These are phyloP conservation scores for Zopfia rhizophila DNA, from an alignment of 2,329 filamentous ascomycete species.

Conservation along the genomic window DNA sequence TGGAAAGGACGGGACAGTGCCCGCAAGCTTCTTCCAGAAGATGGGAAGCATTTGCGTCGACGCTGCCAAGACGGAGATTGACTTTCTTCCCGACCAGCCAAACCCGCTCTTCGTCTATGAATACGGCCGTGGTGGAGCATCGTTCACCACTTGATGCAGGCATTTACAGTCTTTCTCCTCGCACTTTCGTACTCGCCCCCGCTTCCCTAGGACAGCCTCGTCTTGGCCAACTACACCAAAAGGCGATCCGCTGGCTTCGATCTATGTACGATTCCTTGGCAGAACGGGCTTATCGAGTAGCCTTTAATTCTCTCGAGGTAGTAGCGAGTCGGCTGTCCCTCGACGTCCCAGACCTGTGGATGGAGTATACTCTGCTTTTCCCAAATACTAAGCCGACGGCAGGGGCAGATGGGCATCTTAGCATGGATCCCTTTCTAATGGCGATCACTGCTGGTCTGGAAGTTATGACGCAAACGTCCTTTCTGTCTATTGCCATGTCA, in stretches of 20 bases:
- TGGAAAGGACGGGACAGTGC: too few species aligned
- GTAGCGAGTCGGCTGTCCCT: slow-evolving; percentile 30
- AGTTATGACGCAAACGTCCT: too few species aligned
- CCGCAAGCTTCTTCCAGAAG: slow-evolving; percentile 31
- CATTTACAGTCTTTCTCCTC: slow-evolving; percentile 50
- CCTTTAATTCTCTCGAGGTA: slow-evolving; percentile 28
- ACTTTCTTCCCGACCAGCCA: slow-evolving; percentile 34
- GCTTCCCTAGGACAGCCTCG: slow-evolving; percentile 27
- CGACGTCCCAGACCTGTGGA: slow-evolving; percentile 24
- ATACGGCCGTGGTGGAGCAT: slow-evolving; percentile 54
- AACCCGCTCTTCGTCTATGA: slow-evolving; percentile 30
- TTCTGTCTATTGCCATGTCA: too few species aligned
- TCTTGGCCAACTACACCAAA: slow-evolving; percentile 34
- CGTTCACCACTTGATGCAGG: slow-evolving; percentile 54
- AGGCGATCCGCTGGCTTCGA: slow-evolving; percentile 48
- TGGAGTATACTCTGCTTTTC: too few species aligned
- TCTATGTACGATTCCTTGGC: slow-evolving; percentile 44
- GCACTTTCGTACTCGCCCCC: slow-evolving; percentile 44
- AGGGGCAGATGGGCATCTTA: too few species aligned
- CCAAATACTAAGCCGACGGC: too few species aligned
- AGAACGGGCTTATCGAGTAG: slow-evolving; percentile 33
- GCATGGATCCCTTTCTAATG: too few species aligned
- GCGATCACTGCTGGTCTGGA: too few species aligned
- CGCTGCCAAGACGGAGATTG: slow-evolving; percentile 34
- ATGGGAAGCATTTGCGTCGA: slow-evolving; percentile 37